These are phyloP conservation scores for Neoscytalidium dimidiatum DNA, from an alignment of 2,329 filamentous ascomycete genomes.

Conservation along the genomic window DNA sequence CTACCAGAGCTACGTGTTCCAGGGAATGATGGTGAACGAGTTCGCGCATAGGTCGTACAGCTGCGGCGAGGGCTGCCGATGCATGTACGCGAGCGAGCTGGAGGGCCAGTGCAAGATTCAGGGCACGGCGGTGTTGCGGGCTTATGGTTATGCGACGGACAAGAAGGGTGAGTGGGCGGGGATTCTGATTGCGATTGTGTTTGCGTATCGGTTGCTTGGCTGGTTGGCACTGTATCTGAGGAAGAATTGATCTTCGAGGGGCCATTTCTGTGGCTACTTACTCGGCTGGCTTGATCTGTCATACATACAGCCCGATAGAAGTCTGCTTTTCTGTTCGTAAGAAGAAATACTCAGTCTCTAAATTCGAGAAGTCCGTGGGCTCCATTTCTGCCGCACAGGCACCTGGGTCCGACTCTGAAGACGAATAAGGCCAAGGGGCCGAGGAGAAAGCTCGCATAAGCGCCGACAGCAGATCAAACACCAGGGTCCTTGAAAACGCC, in stretches of 20 bases:
- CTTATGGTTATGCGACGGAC: conserved; percentile 69
- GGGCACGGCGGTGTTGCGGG: conserved; percentile 68
- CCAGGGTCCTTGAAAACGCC: too few relatives aligned
- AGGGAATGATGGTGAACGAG: conserved; percentile 93
- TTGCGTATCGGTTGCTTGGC: background rate
- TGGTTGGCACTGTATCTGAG: conserved; percentile 52
- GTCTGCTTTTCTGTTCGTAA: too few relatives aligned
- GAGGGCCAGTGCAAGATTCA: conserved; percentile 67
- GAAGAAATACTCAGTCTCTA: too few relatives aligned
- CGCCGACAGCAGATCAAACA: too few relatives aligned
- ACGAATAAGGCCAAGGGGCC: too few relatives aligned
- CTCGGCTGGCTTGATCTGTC: too few relatives aligned
- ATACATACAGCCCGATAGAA: too few relatives aligned
- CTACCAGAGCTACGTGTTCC: conserved; percentile 83
- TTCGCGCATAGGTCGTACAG: conserved; percentile 66
- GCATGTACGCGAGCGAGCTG: conserved; percentile 69
- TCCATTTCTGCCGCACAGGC: too few relatives aligned
- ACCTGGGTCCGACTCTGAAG: too few relatives aligned
- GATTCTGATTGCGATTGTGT: conserved; percentile 75
- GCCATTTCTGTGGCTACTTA: too few relatives aligned
- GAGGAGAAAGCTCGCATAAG: too few relatives aligned
- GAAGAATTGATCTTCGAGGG: conserved; percentile 28
- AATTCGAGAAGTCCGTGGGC: too few relatives aligned
- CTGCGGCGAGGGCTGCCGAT: conserved; percentile 63
- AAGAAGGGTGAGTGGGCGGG: conserved; percentile 70